A percentile compares a stretch with the other conserved stretches of the same genome.
Evolutionary conservation across 108 stramenopile genomes (phyloP).

Genomic region (Cylindrotheca closterium): DNA sequence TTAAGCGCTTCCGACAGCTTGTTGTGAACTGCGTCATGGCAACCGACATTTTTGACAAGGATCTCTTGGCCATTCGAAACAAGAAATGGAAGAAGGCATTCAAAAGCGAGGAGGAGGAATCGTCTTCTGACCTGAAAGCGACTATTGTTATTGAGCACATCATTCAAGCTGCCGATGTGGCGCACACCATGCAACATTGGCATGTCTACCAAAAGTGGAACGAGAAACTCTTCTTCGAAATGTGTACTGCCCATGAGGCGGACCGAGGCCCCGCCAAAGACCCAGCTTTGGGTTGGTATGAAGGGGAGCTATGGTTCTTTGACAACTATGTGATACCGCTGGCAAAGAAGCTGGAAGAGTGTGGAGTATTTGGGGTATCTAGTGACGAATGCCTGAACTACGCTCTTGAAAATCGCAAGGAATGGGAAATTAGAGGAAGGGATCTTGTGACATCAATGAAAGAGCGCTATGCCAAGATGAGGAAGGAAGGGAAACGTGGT

Average conservation of each 20-base stretch:
- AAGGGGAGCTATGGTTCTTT: slow-evolving; percentile 33
- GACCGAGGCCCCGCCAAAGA: slow-evolving; percentile 31
- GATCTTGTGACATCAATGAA: slow-evolving; percentile 10
- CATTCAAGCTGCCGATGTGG: slow-evolving; percentile 53
- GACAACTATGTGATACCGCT: slow-evolving; percentile 31
- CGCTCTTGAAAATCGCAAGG: slow-evolving; percentile 15
- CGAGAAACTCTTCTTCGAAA: slow-evolving; percentile 38
- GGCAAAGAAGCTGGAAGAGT: slow-evolving; percentile 31
- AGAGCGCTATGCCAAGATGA: slow-evolving; percentile 3
- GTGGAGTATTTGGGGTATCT: slow-evolving; percentile 20
- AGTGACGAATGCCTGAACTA: slow-evolving; percentile 22
- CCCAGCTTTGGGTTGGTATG: slow-evolving; percentile 45
- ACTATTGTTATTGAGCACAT: slow-evolving; percentile 50
- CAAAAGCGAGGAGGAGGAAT: not conserved
- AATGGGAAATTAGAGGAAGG: slow-evolving; percentile 18
- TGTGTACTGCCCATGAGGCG: slow-evolving; percentile 32
- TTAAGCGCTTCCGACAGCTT: slow-evolving; percentile 17
- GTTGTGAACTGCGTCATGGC: slow-evolving; percentile 17
- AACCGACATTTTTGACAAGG: slow-evolving; percentile 28
- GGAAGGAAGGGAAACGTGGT: no score
- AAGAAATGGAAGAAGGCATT: slow-evolving; percentile 29
- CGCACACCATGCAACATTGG: slow-evolving; percentile 62
- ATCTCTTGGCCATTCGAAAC: slow-evolving; percentile 20
- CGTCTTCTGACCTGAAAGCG: slow-evolving; percentile 25
- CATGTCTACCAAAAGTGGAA: slow-evolving; percentile 56